These are phyloP conservation scores for Claviceps sp. DNA, from an alignment of 2,329 filamentous ascomycete genomes.

Conservation along the genomic window DNA sequence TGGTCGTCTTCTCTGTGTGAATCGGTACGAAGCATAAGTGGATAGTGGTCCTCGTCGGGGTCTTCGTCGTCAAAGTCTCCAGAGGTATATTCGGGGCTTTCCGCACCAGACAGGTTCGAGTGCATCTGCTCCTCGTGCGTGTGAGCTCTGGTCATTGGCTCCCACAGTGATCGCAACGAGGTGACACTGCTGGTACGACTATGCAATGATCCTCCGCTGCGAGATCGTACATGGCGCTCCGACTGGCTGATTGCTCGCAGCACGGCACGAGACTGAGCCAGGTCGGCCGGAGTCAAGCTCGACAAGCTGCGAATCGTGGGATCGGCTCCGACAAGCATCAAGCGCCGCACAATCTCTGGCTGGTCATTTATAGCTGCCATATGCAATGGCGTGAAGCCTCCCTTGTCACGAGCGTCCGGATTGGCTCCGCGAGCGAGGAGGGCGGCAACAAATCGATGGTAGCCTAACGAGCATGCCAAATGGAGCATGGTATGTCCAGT, in stretches of 20 bases:
- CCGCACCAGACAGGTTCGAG: conserved; percentile 25
- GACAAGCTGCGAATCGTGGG: conserved; percentile 55
- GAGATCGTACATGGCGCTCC: conserved; percentile 49
- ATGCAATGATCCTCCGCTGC: conserved; percentile 47
- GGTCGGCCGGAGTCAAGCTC: conserved; percentile 57
- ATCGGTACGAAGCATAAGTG: conserved; percentile 23
- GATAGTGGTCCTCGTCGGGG: conserved; percentile 22
- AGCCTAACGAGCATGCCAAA: conserved; percentile 60
- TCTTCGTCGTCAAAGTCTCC: conserved; percentile 30
- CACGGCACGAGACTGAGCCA: conserved; percentile 52
- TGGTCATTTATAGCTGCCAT: conserved; percentile 67
- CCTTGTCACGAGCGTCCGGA: conserved; percentile 59
- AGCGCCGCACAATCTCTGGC: conserved; percentile 58
- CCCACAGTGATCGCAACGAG: conserved; percentile 55
- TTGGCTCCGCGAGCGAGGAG: conserved; percentile 67
- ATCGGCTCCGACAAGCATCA: conserved; percentile 62
- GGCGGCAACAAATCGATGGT: conserved; percentile 62
- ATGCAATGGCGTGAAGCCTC: conserved; percentile 72
- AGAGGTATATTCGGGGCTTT: conserved; percentile 32
- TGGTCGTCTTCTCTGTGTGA: conserved; percentile 17
- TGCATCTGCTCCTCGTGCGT: conserved; percentile 23
- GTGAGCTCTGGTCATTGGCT: conserved; percentile 28
- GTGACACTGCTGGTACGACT: conserved; percentile 53
- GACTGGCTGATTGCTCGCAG: conserved; percentile 49
- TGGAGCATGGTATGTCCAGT: conserved; percentile 75